phyloP scores from a whole-genome alignment of 768 basidiomycete species.

The Xerocomellus dryophilus region DNA sequence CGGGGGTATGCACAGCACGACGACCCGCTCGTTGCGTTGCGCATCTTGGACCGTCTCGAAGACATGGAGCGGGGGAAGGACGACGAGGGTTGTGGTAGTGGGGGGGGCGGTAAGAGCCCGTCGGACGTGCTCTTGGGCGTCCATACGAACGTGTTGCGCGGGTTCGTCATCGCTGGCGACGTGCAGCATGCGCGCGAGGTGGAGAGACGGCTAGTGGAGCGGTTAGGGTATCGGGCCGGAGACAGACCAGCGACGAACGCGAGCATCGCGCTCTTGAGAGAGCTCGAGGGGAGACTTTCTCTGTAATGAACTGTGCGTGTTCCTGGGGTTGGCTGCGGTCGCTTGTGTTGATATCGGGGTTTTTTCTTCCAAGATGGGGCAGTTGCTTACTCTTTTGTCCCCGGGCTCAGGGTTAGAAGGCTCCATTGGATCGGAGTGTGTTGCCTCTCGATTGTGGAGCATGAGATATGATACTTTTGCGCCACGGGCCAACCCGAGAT shows the following conservation, averaged over 20 bases:
- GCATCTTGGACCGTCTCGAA: conserved; percentile 45
- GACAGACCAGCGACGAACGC: conserved; percentile 23
- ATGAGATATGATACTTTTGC: background rate
- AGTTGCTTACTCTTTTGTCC: background rate
- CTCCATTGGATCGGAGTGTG: background rate
- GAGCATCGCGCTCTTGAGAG: conserved; percentile 17
- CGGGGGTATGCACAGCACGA: conserved; percentile 43
- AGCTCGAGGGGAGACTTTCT: conserved; percentile 11
- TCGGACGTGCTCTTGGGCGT: conserved; percentile 28
- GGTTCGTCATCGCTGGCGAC: conserved; percentile 33
- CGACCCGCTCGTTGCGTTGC: conserved; percentile 34
- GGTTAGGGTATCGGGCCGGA: conserved; percentile 26
- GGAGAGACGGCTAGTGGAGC: conserved; percentile 22
- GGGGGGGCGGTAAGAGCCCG: background rate
- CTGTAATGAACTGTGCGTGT: background rate
- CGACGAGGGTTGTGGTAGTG: background rate
- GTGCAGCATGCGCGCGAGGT: conserved; percentile 34
- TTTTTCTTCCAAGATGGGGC: background rate
- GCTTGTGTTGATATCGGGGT: background rate
- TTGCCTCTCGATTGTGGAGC: background rate
- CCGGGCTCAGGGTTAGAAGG: no score
- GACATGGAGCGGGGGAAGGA: background rate
- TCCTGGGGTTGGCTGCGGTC: background rate
- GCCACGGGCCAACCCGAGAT: background rate
- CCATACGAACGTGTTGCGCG: conserved; percentile 39